Conservation (phyloP, 257 asterid genomes). For the Henckelia pumila region DNA sequence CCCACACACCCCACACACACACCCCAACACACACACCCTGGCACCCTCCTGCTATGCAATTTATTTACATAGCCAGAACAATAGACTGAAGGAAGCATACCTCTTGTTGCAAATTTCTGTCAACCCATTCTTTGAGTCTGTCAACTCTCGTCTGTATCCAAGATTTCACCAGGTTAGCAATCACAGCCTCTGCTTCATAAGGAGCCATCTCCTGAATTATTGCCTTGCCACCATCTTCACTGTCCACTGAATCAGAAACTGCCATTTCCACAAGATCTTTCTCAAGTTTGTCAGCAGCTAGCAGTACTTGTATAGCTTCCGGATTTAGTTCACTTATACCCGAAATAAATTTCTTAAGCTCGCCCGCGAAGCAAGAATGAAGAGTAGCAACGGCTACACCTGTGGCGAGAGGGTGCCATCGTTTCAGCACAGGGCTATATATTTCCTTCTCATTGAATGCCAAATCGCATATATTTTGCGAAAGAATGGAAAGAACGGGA, state of each 20-base stretch:
- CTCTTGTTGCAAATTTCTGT: conserved; percentile 83
- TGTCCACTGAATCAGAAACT: conserved; percentile 79
- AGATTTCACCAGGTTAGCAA: conserved; percentile 60
- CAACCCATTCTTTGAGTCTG: conserved; percentile 80
- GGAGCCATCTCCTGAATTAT: conserved; percentile 94
- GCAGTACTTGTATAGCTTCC: conserved; percentile 83
- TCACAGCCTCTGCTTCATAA: conserved; percentile 81
- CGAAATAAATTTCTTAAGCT: conserved; percentile 67
- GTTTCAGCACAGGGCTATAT: conserved; percentile 75
- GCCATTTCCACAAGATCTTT: conserved; percentile 91
- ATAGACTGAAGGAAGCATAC: conserved; percentile 32
- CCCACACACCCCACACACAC: no score
- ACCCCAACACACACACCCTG: no score
- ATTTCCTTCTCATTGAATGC: conserved; percentile 90
- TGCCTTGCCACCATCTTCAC: conserved; percentile 97
- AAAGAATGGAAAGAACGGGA: conserved; percentile 72
- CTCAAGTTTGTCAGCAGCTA: conserved; percentile 85
- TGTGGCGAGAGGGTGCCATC: conserved; percentile 85
- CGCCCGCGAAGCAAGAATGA: conserved; percentile 75
- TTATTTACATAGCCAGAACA: not conserved
- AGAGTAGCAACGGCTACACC: conserved; percentile 91
- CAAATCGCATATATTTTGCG: conserved; percentile 69
- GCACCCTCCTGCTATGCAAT: no score
- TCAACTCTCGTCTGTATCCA: conserved; percentile 83
- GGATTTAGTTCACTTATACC: conserved; percentile 78